Evolutionary conservation across 495 filamentous ascomycete species (phyloP).

Genomic region (Hyaloscypha bicolor): DNA sequence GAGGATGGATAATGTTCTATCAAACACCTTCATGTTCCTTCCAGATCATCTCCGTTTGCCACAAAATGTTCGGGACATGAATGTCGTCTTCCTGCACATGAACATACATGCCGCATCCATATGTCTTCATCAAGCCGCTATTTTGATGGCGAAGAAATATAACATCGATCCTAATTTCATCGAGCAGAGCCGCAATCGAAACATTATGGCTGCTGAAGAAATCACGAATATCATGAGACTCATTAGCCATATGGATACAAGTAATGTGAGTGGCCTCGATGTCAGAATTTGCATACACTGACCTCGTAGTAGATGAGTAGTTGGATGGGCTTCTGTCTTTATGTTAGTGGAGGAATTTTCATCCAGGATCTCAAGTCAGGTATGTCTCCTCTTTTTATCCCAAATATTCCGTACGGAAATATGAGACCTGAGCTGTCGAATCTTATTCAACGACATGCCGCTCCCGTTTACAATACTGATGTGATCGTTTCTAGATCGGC

Average conservation of each 20-base stretch:
- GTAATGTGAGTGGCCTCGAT: conserved; percentile 59
- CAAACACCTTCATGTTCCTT: conserved; percentile 80
- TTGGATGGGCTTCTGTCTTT: conserved; percentile 93
- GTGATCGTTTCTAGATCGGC: conserved; percentile 48
- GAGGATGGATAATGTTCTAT: conserved; percentile 81
- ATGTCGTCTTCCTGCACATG: conserved; percentile 94
- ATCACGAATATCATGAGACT: conserved; percentile 94
- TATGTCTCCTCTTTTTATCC: not conserved
- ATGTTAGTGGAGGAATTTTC: conserved; percentile 90
- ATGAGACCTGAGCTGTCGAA: too few species aligned
- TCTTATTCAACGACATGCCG: too few species aligned
- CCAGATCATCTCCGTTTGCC: conserved; percentile 84
- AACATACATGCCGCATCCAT: conserved; percentile 94
- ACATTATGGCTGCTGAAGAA: conserved; percentile 89
- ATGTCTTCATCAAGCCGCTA: conserved; percentile 94
- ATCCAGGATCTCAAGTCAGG: conserved; percentile 84
- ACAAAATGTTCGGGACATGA: conserved; percentile 71
- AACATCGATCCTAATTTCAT: conserved; percentile 71
- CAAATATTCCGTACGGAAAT: not conserved
- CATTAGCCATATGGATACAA: conserved; percentile 84
- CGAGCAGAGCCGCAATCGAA: conserved; percentile 84
- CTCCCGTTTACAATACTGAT: not conserved
- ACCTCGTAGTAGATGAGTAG: conserved; percentile 74
- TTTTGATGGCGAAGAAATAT: conserved; percentile 92
- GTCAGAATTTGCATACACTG: not conserved